These are phyloP conservation scores for Cadophora malorum DNA, from an alignment of 2,329 filamentous ascomycete genomes.

Conservation along the genomic window DNA sequence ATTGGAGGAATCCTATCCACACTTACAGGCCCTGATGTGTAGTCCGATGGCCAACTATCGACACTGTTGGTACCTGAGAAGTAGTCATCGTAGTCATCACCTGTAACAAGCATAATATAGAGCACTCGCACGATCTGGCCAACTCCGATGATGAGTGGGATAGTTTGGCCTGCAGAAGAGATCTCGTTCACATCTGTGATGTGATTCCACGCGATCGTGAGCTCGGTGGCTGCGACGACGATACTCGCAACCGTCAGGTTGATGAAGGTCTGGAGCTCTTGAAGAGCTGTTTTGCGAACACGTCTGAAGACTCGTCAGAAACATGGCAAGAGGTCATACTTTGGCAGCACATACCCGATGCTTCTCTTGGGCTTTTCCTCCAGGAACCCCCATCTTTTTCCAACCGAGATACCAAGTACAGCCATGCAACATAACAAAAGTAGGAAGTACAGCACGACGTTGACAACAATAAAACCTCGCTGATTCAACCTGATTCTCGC, in stretches of 20 bases:
- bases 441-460: slow-evolving; percentile 27
- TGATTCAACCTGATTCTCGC: slow-evolving; percentile 25
- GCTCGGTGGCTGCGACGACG: slow-evolving; percentile 32
- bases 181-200: slow-evolving; percentile 37
- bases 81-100: background rate
- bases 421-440: slow-evolving; percentile 24
- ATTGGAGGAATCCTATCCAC: background rate
- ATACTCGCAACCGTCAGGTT: slow-evolving; percentile 24
- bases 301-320: slow-evolving; percentile 3
- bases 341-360: slow-evolving; percentile 11
- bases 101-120: background rate
- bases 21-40: background rate
- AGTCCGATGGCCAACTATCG: background rate
- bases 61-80: background rate
- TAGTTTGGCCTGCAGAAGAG: slow-evolving; percentile 38
- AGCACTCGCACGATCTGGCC: slow-evolving; percentile 19
- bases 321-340: background rate
- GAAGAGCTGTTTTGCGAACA: slow-evolving; percentile 15
- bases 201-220: slow-evolving; percentile 38
- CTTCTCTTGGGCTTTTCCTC: slow-evolving; percentile 11
- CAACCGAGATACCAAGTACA: slow-evolving; percentile 9
- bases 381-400: slow-evolving; percentile 8
- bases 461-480: slow-evolving; percentile 23
- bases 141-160: slow-evolving; percentile 40
- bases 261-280: slow-evolving; percentile 21